A percentile compares a stretch with the other conserved stretches of the same genome.
These are phyloP conservation scores for Colletotrichum tropicale DNA, from an alignment of 2,329 filamentous ascomycete species.

Conservation along the genomic window DNA sequence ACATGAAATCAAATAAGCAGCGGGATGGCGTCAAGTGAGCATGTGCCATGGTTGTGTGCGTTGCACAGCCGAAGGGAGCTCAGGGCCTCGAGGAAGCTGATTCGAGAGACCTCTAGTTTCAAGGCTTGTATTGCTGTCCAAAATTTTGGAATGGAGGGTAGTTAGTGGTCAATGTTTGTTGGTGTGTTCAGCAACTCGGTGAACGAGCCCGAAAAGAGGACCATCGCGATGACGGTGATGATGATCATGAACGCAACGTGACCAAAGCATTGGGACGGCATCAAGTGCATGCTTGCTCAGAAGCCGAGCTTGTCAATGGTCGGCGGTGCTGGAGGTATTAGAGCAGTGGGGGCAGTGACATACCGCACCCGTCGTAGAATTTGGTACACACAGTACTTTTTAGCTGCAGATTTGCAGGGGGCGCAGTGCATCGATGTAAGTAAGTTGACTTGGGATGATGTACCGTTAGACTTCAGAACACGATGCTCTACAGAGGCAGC, in stretches of 20 bases:
- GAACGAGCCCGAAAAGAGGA: neutral
- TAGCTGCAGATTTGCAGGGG: neutral
- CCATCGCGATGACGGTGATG: neutral
- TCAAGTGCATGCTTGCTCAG: neutral
- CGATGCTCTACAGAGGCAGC: neutral
- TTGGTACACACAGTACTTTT: neutral
- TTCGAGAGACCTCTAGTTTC: neutral
- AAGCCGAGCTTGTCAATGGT: neutral
- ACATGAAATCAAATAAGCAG: neutral
- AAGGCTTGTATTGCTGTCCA: neutral
- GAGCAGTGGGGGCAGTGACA: neutral
- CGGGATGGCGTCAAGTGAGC: neutral
- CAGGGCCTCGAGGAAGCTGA: neutral
- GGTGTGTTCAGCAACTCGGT: neutral
- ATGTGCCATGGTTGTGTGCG: neutral
- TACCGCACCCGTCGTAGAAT: neutral
- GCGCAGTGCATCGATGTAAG: neutral
- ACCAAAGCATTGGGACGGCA: neutral
- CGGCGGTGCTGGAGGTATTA: neutral
- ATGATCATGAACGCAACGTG: neutral
- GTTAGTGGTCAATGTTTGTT: neutral
- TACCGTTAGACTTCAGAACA: neutral
- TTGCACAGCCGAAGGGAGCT: neutral
- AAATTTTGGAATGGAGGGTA: neutral
- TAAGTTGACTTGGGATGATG: neutral